Conservation (phyloP, 2,329 filamentous ascomycete species). For the Zymoseptoria pseudotritici region DNA sequence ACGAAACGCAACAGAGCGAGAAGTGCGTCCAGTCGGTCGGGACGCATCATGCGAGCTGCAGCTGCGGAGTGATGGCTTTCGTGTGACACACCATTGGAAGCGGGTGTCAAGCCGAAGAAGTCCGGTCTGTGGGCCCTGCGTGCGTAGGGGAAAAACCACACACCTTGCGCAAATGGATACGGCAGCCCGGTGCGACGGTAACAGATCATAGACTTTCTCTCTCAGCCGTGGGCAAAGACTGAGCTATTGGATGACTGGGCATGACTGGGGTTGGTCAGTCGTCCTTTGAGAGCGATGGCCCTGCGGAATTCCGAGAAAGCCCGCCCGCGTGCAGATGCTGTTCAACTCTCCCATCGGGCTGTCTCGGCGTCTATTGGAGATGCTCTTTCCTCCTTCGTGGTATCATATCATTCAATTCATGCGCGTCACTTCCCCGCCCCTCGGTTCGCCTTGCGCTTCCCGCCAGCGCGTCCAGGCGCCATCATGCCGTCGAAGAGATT, state of each 20-base stretch:
- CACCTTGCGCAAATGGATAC: slow-evolving; percentile 10
- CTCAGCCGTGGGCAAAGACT: background rate
- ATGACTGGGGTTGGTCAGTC: background rate
- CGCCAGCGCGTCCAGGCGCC: slow-evolving; percentile 16
- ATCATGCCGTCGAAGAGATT: slow-evolving; percentile 7
- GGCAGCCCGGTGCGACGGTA: slow-evolving; percentile 13
- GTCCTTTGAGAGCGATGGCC: background rate
- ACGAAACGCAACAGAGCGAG: background rate
- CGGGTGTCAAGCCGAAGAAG: slow-evolving; percentile 15
- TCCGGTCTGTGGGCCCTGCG: slow-evolving; percentile 5
- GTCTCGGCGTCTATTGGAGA: background rate
- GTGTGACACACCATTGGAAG: slow-evolving; percentile 5
- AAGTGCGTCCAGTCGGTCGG: background rate
- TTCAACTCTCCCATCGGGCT: background rate
- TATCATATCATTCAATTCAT: slow-evolving; percentile 7
- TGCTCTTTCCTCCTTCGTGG: background rate
- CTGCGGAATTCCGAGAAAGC: background rate
- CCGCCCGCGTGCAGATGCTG: background rate
- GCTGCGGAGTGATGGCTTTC: background rate
- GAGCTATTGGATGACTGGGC: background rate
- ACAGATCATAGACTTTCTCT: background rate
- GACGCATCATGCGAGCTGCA: background rate
- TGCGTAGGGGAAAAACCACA: background rate
- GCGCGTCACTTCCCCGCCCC: slow-evolving; percentile 24
- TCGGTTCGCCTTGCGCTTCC: slow-evolving; percentile 25